Conservation (phyloP, 257 asterid genomes). For the Echites panduratus region DNA sequence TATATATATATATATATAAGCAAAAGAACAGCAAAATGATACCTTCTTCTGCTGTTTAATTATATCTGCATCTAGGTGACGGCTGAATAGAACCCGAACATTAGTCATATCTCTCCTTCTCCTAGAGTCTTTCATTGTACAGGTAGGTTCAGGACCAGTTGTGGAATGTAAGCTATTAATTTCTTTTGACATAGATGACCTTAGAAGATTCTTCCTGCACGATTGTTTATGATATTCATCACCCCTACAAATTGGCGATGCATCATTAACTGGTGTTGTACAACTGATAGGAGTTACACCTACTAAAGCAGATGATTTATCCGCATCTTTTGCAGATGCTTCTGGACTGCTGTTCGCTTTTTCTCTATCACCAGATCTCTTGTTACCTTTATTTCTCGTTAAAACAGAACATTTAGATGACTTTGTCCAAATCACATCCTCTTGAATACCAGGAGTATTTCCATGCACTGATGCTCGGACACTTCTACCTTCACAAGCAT, state of each 20-base stretch:
- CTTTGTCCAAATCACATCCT: conserved; percentile 16
- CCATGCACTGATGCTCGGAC: conserved; percentile 15
- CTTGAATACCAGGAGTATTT: conserved; percentile 13
- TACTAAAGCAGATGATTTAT: conserved; percentile 25
- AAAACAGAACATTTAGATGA: conserved; percentile 22
- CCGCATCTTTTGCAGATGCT: conserved; percentile 34
- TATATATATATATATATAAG: neutral
- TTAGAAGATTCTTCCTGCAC: conserved; percentile 46
- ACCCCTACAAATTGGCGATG: conserved; percentile 90
- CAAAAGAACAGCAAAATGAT: conserved; percentile 1
- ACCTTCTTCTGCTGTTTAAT: conserved; percentile 84
- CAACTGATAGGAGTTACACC: conserved; percentile 53
- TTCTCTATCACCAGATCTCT: conserved; percentile 23
- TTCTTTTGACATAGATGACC: conserved; percentile 52
- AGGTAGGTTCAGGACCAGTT: conserved; percentile 22
- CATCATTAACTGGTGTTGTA: conserved; percentile 31
- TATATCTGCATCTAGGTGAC: conserved; percentile 71
- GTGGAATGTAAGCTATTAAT: conserved; percentile 26
- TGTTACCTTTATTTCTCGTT: conserved; percentile 20
- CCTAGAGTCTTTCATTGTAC: conserved; percentile 46
- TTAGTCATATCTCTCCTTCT: conserved; percentile 67
- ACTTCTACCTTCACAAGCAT: conserved; percentile 8
- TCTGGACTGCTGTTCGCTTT: conserved; percentile 30
- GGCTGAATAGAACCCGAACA: conserved; percentile 82
- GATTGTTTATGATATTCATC: conserved; percentile 81